phyloP scores from a whole-genome alignment of 805 yeast species.

The Scheffersomyces coipomensis region DNA sequence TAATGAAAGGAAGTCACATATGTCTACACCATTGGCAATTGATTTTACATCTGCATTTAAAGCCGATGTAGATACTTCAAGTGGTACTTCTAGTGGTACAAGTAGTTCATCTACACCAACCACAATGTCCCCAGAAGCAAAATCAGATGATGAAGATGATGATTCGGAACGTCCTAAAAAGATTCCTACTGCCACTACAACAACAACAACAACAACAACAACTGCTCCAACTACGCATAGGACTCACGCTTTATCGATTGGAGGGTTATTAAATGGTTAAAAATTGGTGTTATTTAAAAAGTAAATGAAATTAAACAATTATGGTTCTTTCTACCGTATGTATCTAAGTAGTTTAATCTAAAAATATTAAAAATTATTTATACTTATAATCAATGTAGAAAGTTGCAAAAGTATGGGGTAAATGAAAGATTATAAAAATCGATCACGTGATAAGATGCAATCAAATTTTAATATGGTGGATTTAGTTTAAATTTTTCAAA shows the following conservation, averaged over 20 bases:
- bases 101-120: neutral
- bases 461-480: too few relatives aligned
- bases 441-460: too few relatives aligned
- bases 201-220: conserved; percentile 5
- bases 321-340: too few relatives aligned
- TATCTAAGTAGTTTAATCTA: too few relatives aligned
- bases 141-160: conserved; percentile 5
- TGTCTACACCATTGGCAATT: conserved; percentile 15
- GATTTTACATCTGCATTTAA: conserved; percentile 18
- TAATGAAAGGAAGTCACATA: neutral
- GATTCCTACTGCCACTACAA: conserved; percentile 2
- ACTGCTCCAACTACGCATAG: conserved; percentile 7
- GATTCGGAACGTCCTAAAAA: neutral
- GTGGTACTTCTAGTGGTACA: too few relatives aligned
- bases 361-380: too few relatives aligned
- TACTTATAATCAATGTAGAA: too few relatives aligned
- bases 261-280: conserved; percentile 35
- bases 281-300: neutral
- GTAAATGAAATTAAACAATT: neutral
- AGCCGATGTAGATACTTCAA: too few relatives aligned
- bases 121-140: neutral
- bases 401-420: too few relatives aligned
- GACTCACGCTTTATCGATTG: conserved; percentile 33
- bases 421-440: too few relatives aligned
- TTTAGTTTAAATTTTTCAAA: too few relatives aligned